Evolutionary conservation across 768 basidiomycete genomes (phyloP), one percentile per base, ranked within the genome.

Genomic region (Cantharellus anzutake): DNA sequence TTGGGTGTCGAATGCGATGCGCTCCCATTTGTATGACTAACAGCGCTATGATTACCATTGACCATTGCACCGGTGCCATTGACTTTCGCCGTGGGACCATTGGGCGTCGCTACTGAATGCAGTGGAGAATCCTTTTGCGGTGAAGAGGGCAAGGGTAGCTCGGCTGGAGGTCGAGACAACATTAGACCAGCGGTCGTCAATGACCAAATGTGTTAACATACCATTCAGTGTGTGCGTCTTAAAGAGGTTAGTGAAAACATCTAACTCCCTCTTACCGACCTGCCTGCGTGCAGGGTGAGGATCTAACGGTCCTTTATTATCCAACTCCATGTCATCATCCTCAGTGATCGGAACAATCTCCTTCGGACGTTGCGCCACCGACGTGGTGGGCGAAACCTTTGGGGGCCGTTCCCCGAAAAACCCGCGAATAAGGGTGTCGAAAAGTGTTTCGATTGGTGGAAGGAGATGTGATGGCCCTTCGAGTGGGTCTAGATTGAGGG

Each of bases 401-500:
- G 44, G 0, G 11, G 44, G 44, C 11, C 44, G 11, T 7, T 11
- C 14, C 4, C 53, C 63, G 20, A 71, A 60, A 14, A 82, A 76
- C 39, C 75, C 71, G 56, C 73, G 70, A 64, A 82, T 73, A 61
- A 83, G 72, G 29, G 81, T 71, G 41, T 83, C 80, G 68, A 87
- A 94, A 52, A 94, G 70, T 38, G 73, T 72, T 58, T 80, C 78
- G 60, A 90, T 70, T 3, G 89, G 80, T 11, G 90, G 87, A 67
- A 84, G 75, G 53, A 86, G 76, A 71, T 90, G 83, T 42, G 84
- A 78, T 7, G 89, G 84, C 4, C 76, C 77, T 64, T 81, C 77
- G 65, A 89, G 83, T 42, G 82, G 69, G 55, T 68, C 70, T 41
- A 72, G 69, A 41, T 60, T 60, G 39, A 60, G 41, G 16, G 65